phyloP scores from a whole-genome alignment of 768 basidiomycete genomes.

The Termitomyces sp. region DNA sequence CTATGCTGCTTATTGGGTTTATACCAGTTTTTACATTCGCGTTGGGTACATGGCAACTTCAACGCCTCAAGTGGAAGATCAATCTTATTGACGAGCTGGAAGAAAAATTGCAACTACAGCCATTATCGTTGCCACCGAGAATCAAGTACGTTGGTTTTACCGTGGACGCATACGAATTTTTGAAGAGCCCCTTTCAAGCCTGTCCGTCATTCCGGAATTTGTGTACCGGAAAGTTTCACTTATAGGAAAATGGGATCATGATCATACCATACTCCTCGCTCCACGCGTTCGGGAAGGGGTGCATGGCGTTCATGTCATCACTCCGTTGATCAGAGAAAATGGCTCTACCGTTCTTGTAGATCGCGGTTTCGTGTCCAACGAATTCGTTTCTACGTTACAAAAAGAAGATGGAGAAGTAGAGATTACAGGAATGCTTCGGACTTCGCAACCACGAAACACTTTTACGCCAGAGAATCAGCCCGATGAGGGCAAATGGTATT shows the following conservation, averaged over 20 bases:
- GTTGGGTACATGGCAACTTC: constrained; percentile 91
- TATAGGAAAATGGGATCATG: constrained; percentile 74
- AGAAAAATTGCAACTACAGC: constrained; percentile 76
- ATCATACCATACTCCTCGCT: constrained; percentile 72
- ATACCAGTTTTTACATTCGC: constrained; percentile 89
- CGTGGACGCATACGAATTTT: constrained; percentile 9
- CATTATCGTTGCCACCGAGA: constrained; percentile 72
- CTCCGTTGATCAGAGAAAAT: constrained; percentile 74
- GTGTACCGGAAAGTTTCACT: constrained; percentile 80
- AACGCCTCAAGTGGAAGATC: constrained; percentile 93
- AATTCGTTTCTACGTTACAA: constrained; percentile 26
- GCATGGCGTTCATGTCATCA: constrained; percentile 83
- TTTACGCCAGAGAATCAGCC: constrained; percentile 92
- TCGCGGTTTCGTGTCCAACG: constrained; percentile 81
- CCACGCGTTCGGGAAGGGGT: constrained; percentile 88
- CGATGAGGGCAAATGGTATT: constrained; percentile 82
- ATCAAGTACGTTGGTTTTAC: constrained; percentile 64
- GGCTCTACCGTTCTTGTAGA: constrained; percentile 88
- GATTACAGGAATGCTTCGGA: constrained; percentile 83
- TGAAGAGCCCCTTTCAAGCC: constrained; percentile 25
- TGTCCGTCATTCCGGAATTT: constrained; percentile 82
- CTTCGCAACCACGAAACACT: constrained; percentile 61
- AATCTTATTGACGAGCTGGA: constrained; percentile 90
- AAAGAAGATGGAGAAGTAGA: constrained; percentile 56
- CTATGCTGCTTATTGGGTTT: constrained; percentile 70